Evolutionary conservation across 768 basidiomycete genomes (phyloP), one percentile per base, ranked within the genome.

Genomic region (Lentinus tigrinus): DNA sequence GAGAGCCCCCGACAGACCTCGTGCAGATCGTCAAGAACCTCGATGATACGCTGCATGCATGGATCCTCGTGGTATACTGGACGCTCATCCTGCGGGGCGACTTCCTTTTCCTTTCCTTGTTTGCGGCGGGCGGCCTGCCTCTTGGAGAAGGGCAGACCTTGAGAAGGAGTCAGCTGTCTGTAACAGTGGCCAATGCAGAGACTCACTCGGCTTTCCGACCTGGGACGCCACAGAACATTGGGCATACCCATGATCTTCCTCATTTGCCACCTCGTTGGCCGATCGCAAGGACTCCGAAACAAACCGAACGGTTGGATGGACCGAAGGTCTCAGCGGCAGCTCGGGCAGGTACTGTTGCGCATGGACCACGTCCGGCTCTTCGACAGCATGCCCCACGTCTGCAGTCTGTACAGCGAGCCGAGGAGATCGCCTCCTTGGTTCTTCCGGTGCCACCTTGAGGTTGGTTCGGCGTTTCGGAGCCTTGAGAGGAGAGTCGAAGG

Each of bases 21-120:
- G 49, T 81, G 77, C 16, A 87, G 79, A 60, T 83, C 75, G 28
- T 75, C 69, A 52, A 87, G 70, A 61, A 82, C 84, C 56, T 77
- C 73, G 34, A 78, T 69, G 53, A 85, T 83, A 39, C 68, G 47
- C n/a, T 56, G 19, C 65, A 60, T 64, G 59, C 61, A 57, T 62
- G 27, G 58, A 37, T 52, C 50, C 43, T 27, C 42, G 46, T 19
- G 46, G 42, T 39, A 56, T 48, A 34, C 37, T 37, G 50, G 36
- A n/a, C 3, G 16, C 16, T 13, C 19, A 34, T 21, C n/a, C 28
- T 50, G 34, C n/a, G 1, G 19, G 9, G 8, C 36, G 11, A 23
- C 19, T 7, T n/a, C 36, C 36, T 50, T 10, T 34, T 16, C 21
- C 34, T 3, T 23, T 8, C n/a, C 49, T 7, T n/a, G 31, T 6